Base-by-base conservation (phyloP, 768 basidiomycete genomes). In the Trametes cingulata region DNA sequence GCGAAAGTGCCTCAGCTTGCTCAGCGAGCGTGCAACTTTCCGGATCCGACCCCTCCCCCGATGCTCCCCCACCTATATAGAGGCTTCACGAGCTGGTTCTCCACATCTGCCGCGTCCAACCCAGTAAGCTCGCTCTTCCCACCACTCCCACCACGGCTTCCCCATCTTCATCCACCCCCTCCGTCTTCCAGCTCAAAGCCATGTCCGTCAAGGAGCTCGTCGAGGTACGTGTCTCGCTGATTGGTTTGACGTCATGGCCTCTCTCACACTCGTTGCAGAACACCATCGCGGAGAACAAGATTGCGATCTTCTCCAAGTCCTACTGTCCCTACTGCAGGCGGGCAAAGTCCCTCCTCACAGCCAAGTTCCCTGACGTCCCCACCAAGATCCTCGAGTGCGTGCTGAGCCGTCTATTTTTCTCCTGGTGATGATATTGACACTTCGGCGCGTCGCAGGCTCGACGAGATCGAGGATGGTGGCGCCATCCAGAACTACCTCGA, bases 401-500 rank as follows among this genome's bases (percentile, higher is more conserved):
- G 17, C 6, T n/a, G n/a, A 39, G 19, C 35, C 39, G 9, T 29
- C 19, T 27, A 39, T 42, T 13, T 35, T 51, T 49, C 35, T 37
- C 25, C 15, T 20, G 25, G 9, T 22, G 2, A 13, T 2, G 19
- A 10, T 15, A 8, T 33, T 37, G 29, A 22, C 33, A 19, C 27
- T 27, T 24, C 25, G 7, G 20, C 35, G 9, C 33, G 2, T 17
- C n/a, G 27, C 35, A 88, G 90, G 69, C 74, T 92, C 48, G 86
- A 91, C 70, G 62, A 77, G 50, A 74, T 74, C 29, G 76, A 82
- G 0, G 85, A 93, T 37, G 88, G 84, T 10, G 17, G 61, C 17
- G 84, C 68, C 0, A 90, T 93, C 56, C 91, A 93, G 68, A 66
- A 73, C 20, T 92, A 91, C 66, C 77, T 94, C 4, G 20, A 12